phyloP scores from a whole-genome alignment of 1,284 basidiomycete genomes.

The Puccinia polysora region DNA sequence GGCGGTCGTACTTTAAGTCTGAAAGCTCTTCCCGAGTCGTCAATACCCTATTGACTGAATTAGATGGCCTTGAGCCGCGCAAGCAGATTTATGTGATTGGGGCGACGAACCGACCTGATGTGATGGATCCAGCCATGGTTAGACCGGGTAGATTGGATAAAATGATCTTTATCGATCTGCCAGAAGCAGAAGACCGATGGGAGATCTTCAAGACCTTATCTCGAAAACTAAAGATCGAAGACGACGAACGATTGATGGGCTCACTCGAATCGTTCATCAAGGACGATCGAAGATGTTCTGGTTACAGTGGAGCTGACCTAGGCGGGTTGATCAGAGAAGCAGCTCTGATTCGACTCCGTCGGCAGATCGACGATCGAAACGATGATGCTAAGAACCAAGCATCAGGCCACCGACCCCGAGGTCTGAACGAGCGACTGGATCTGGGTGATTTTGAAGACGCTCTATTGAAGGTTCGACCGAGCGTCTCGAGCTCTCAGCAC shows the following conservation, averaged over 20 bases:
- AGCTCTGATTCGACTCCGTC: slow-evolving; percentile 71
- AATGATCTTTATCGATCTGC: slow-evolving; percentile 90
- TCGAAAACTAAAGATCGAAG: not conserved
- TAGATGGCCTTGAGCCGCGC: slow-evolving; percentile 85
- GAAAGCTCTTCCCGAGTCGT: slow-evolving; percentile 96
- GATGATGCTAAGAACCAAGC: slow-evolving; percentile 35
- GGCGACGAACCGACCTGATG: slow-evolving; percentile 96
- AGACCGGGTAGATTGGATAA: slow-evolving; percentile 94
- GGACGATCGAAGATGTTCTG: slow-evolving; percentile 62
- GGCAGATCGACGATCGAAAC: slow-evolving; percentile 35
- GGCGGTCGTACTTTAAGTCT: slow-evolving; percentile 59
- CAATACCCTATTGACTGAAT: slow-evolving; percentile 91
- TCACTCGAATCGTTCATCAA: slow-evolving; percentile 19
- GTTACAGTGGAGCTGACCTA: slow-evolving; percentile 84
- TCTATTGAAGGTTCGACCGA: slow-evolving; percentile 76
- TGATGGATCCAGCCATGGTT: slow-evolving; percentile 98
- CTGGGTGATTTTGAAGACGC: slow-evolving; percentile 68
- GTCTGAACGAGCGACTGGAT: not conserved
- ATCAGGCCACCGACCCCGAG: not conserved
- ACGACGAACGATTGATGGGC: not conserved
- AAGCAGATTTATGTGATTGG: slow-evolving; percentile 92
- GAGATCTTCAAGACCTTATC: slow-evolving; percentile 75
- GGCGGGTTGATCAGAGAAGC: slow-evolving; percentile 83
- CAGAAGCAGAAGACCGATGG: slow-evolving; percentile 67
- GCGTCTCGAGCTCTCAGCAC: slow-evolving; percentile 75